These are phyloP conservation scores for Penicillium sp. DNA, from an alignment of 2,329 filamentous ascomycete species.

Conservation along the genomic window DNA sequence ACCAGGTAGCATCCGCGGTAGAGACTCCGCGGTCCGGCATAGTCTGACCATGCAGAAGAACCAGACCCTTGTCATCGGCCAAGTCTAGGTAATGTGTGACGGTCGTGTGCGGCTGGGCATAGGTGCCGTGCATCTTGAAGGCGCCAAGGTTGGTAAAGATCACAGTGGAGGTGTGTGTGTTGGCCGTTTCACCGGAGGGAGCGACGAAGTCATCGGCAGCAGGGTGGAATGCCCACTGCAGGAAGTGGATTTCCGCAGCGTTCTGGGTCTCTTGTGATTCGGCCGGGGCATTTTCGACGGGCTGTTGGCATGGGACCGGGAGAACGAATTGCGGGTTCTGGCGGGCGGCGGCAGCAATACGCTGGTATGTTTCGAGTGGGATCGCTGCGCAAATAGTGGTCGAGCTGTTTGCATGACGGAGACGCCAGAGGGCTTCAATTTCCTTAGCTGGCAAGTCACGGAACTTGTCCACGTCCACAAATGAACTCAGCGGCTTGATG, in stretches of 20 bases:
- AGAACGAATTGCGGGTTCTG: constrained; percentile 87
- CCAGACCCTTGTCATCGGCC: constrained; percentile 71
- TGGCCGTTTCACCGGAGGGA: constrained; percentile 42
- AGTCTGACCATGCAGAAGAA: constrained; percentile 84
- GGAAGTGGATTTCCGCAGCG: constrained; percentile 85
- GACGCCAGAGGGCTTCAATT: constrained; percentile 85
- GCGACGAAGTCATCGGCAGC: constrained; percentile 43
- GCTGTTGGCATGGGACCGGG: constrained; percentile 65
- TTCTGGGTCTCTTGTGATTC: constrained; percentile 36
- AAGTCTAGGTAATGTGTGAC: constrained; percentile 90
- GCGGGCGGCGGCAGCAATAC: constrained; percentile 73
- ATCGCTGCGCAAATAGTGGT: constrained; percentile 84
- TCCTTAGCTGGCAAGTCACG: constrained; percentile 75
- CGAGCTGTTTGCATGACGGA: constrained; percentile 75
- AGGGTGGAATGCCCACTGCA: constrained; percentile 93
- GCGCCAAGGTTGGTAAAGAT: constrained; percentile 94
- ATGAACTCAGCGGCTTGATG: constrained; percentile 68
- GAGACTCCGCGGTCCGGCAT: constrained; percentile 75
- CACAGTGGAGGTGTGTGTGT: constrained; percentile 69
- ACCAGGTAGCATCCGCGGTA: constrained; percentile 82
- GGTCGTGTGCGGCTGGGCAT: constrained; percentile 88
- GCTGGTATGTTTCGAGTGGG: constrained; percentile 71
- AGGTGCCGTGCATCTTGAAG: constrained; percentile 89
- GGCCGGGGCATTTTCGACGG: constrained; percentile 17
- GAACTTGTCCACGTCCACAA: constrained; percentile 80